phyloP scores from a whole-genome alignment of 2,329 filamentous ascomycete species.

The Diaporthe longicolla region DNA sequence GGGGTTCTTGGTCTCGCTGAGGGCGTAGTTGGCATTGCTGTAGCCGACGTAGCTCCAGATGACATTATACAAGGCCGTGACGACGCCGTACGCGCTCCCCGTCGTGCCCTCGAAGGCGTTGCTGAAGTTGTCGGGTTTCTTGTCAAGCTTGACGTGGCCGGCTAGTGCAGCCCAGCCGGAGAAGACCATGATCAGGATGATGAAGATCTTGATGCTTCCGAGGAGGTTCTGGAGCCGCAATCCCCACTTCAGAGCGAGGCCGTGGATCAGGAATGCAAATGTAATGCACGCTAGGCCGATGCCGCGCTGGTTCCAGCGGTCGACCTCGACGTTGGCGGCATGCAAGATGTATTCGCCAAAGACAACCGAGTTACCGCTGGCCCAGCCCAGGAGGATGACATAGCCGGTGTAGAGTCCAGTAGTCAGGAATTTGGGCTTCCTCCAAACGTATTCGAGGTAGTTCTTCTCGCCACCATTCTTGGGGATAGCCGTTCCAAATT shows the following conservation, averaged over 20 bases:
- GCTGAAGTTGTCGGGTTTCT: constrained; percentile 58
- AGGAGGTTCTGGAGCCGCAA: constrained; percentile 72
- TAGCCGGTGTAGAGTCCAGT: constrained; percentile 75
- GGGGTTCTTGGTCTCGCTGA: constrained; percentile 79
- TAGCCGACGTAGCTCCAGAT: constrained; percentile 79
- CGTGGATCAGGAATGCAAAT: constrained; percentile 68
- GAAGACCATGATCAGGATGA: constrained; percentile 73
- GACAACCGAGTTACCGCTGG: constrained; percentile 59
- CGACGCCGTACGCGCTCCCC: constrained; percentile 45
- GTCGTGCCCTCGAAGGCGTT: constrained; percentile 72
- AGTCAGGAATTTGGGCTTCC: constrained; percentile 73
- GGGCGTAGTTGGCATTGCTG: constrained; percentile 76
- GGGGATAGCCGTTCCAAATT: constrained; percentile 80
- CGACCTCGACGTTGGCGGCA: constrained; percentile 66
- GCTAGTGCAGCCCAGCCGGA: constrained; percentile 72
- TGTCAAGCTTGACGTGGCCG: constrained; percentile 47
- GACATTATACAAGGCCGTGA: constrained; percentile 77
- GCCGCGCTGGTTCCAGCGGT: constrained; percentile 43
- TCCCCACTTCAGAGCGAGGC: constrained; percentile 68
- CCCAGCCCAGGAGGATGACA: constrained; percentile 75
- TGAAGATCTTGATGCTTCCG: constrained; percentile 74
- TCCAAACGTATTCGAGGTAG: constrained; percentile 79
- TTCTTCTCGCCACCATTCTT: constrained; percentile 78
- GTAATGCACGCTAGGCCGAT: constrained; percentile 71
- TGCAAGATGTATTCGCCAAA: constrained; percentile 69